Conservation (phyloP, 2,329 filamentous ascomycete genomes). For the Aspergillus sp. region DNA sequence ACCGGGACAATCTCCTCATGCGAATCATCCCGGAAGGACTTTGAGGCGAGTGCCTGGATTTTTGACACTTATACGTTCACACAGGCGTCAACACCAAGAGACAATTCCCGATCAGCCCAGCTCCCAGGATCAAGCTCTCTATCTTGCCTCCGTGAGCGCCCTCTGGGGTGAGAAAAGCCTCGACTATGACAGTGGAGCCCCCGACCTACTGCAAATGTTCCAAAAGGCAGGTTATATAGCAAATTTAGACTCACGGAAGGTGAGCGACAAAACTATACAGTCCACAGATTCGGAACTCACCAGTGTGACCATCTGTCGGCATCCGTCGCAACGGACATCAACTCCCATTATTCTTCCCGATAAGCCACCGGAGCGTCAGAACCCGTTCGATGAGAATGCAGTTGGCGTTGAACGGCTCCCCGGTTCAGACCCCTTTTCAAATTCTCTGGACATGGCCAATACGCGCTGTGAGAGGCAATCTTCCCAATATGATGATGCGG, state of each 20-base stretch:
- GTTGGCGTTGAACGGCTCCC: constrained; percentile 10
- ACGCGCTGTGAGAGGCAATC: constrained; percentile 9
- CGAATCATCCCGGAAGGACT: constrained; percentile 8
- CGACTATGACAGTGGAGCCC: neutral
- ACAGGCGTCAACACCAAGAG: constrained; percentile 11
- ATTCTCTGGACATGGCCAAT: constrained; percentile 2
- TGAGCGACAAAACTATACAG: constrained; percentile 30
- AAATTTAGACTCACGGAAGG: constrained; percentile 23
- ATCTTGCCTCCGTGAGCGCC: too few relatives aligned
- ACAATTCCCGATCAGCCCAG: neutral
- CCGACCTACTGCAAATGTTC: neutral
- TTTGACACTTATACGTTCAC: constrained; percentile 16
- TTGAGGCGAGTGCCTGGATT: constrained; percentile 16
- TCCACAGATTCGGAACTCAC: constrained; percentile 35
- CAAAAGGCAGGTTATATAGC: neutral
- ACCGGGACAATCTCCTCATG: neutral
- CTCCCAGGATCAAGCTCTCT: too few relatives aligned
- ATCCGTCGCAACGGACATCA: constrained; percentile 28
- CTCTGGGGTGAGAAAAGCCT: too few relatives aligned
- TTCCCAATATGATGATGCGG: constrained; percentile 15
- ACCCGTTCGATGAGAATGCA: constrained; percentile 16
- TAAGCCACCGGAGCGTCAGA: constrained; percentile 9
- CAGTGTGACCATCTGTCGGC: constrained; percentile 30
- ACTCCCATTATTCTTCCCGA: constrained; percentile 21
- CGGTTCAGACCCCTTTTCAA: constrained; percentile 12